Evolutionary conservation across 2,329 filamentous ascomycete genomes (phyloP).

Genomic region (Macrophomina tecta): DNA sequence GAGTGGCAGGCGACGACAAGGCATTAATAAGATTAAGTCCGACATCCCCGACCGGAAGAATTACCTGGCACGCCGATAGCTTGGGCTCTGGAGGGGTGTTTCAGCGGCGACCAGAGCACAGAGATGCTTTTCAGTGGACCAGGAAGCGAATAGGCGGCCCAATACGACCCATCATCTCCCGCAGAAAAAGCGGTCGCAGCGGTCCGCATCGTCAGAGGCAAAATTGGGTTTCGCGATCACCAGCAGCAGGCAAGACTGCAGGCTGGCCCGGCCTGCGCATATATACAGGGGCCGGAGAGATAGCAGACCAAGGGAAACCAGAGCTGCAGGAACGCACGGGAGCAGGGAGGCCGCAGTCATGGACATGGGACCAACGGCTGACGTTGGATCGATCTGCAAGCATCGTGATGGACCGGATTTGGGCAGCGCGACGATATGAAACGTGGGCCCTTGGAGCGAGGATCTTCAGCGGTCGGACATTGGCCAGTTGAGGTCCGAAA

Average conservation of each 20-base stretch:
- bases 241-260: background rate
- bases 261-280: constrained; percentile 4
- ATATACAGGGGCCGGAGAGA: constrained; percentile 14
- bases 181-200: constrained; percentile 5
- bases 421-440: constrained; percentile 16
- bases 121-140: background rate
- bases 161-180: constrained; percentile 13
- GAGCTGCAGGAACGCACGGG: constrained; percentile 29
- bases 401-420: constrained; percentile 13
- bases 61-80: constrained; percentile 8
- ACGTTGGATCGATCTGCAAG: constrained; percentile 28
- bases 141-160: constrained; percentile 5
- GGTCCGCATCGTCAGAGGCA: constrained; percentile 6
- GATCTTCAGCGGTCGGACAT: constrained; percentile 20
- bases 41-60: constrained; percentile 22
- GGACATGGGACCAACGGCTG: constrained; percentile 26
- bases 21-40: constrained; percentile 27
- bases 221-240: constrained; percentile 7
- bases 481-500: constrained; percentile 5
- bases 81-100: constrained; percentile 9
- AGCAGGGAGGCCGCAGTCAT: constrained; percentile 24
- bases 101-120: constrained; percentile 2
- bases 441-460: background rate
- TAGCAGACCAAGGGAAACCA: background rate
- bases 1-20: constrained; percentile 11